Base-by-base conservation (phyloP, 257 asterid genomes). In the Przewalskia tangutica region DNA sequence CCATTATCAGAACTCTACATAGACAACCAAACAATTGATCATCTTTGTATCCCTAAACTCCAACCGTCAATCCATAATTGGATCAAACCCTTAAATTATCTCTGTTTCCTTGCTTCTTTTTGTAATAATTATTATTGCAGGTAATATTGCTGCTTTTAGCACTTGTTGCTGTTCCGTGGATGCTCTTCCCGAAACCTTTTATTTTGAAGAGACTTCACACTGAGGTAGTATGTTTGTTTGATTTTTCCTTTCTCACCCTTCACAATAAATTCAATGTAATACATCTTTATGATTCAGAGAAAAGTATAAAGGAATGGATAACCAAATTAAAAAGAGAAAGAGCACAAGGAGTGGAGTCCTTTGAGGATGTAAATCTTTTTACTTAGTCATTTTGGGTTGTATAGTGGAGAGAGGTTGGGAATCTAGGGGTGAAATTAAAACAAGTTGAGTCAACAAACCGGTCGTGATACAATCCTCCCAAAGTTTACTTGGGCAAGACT, bases 181-280 rank as follows among this genome's bases (percentile, higher is more conserved):
- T 95, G 98, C 98, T 95, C 85, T 95, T 95, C 82, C 98, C 98
- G 18, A 95, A 95, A 88, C 98, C 98, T 86, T 95, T 93, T 82
- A 93, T 95, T 86, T 84, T 95, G 85, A 93, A 86, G 90, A 92
- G 88, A 87, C 95, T 89, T 78, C 92, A 95, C 60, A 83, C 93
- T 7, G 95, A 95, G 98, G 98, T 95, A 89, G 65, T 42, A 44
- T 42, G 63, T 23, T 59, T 86, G 62, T 16, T 20, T 27, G 17
- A 50, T 20, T 59, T 27, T 65, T 76, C 18, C 77, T 78, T 67
- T 56, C 78, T 59, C 17, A 73, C 40, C 3, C 44, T 48, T 71
- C 1, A 46, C 78, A 44, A 20, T 46, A 18, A 71, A 44, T 46
- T 27, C n/a, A 71, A 27, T 40, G 12, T 18, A 67, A 20, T 70